Evolutionary conservation across 208 protist genomes (phyloP).

Genomic region (Lotmaria passim): DNA sequence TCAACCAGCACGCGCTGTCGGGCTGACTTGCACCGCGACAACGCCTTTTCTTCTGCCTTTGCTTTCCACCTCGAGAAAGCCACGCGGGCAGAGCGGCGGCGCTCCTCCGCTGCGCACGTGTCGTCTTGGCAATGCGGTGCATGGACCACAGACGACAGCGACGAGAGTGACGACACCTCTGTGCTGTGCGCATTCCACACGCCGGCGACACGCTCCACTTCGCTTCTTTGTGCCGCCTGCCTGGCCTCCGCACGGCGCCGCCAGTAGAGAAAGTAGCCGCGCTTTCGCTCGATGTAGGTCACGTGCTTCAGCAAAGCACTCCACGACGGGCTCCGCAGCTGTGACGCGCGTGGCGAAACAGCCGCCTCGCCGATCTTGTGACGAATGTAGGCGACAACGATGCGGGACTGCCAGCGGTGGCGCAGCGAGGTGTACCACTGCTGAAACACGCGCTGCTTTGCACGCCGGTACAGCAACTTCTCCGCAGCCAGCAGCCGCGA

Average conservation of each 20-base stretch:
- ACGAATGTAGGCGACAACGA: conserved; percentile 22
- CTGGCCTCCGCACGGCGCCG: conserved; percentile 19
- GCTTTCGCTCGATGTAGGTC: conserved; percentile 54
- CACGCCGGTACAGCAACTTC: neutral
- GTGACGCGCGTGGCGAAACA: neutral
- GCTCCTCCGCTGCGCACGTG: neutral
- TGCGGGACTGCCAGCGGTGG: conserved; percentile 36
- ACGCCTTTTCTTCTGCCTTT: conserved; percentile 30
- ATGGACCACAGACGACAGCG: neutral
- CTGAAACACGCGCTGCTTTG: conserved; percentile 12
- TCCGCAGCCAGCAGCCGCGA: neutral
- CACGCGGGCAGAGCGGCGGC: neutral
- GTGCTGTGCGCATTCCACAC: conserved; percentile 14
- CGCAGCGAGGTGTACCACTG: conserved; percentile 36
- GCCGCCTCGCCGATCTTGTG: conserved; percentile 26
- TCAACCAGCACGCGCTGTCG: conserved; percentile 21
- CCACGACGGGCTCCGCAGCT: conserved; percentile 26
- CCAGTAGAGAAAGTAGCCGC: conserved; percentile 53
- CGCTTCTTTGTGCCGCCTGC: neutral
- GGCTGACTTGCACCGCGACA: conserved; percentile 21
- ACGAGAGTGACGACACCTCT: neutral
- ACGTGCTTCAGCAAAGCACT: conserved; percentile 32
- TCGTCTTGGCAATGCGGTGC: neutral
- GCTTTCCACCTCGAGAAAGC: conserved; percentile 36
- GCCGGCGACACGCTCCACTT: conserved; percentile 5